Conservation (phyloP, 257 asterid species). For the Nicotiana sylvestris region DNA sequence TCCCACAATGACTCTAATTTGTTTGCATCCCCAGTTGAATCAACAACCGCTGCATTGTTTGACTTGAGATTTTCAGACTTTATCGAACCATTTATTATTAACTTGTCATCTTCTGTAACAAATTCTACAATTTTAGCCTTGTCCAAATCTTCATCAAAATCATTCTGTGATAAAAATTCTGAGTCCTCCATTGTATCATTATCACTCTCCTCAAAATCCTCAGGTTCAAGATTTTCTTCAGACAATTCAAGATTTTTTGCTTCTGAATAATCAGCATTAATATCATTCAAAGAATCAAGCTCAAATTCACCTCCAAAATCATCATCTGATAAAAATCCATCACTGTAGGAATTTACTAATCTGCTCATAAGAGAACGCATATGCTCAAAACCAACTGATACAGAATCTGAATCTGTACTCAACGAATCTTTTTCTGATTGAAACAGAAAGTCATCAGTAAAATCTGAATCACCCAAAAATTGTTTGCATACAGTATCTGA, state of each 20-base stretch:
- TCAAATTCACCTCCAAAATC: slow-evolving; percentile 44
- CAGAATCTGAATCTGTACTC: slow-evolving; percentile 33
- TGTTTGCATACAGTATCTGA: background rate
- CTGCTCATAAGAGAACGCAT: slow-evolving; percentile 24
- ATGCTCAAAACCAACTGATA: slow-evolving; percentile 29
- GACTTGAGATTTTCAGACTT: slow-evolving; percentile 30
- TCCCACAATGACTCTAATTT: slow-evolving; percentile 85
- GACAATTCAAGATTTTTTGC: slow-evolving; percentile 20
- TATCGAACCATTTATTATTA: slow-evolving; percentile 7
- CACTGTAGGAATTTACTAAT: slow-evolving; percentile 33
- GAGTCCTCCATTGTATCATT: slow-evolving; percentile 33
- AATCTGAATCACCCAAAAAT: background rate
- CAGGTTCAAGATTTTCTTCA: slow-evolving; percentile 28
- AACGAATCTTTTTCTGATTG: slow-evolving; percentile 15
- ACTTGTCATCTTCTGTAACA: slow-evolving; percentile 13
- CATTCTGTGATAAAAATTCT: slow-evolving; percentile 33
- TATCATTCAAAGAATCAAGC: slow-evolving; percentile 11
- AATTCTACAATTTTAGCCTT: background rate
- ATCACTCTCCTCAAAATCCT: slow-evolving; percentile 34
- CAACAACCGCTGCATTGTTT: slow-evolving; percentile 25
- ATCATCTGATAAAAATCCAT: slow-evolving; percentile 54
- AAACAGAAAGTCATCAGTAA: slow-evolving; percentile 16
- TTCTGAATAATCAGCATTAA: background rate
- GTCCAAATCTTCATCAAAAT: slow-evolving; percentile 31
- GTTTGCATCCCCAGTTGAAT: slow-evolving; percentile 34